A percentile compares a stretch with the other conserved stretches of the same genome.
Conservation (phyloP, 2,329 filamentous ascomycete genomes). For the Cercospora sp. region DNA sequence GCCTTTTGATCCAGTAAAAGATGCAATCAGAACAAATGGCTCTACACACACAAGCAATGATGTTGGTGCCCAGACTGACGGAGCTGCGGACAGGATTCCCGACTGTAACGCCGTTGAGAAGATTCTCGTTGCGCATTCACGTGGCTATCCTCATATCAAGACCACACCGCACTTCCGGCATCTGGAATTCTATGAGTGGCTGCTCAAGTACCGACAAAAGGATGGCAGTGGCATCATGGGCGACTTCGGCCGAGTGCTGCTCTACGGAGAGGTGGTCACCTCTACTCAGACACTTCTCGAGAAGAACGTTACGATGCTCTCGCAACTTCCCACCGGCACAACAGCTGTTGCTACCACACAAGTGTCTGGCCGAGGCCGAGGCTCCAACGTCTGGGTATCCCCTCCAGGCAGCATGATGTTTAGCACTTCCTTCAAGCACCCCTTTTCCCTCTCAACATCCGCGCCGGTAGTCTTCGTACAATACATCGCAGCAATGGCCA, state of each 20-base stretch:
- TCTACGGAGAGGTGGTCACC: constrained; percentile 91
- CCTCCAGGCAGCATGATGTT: constrained; percentile 84
- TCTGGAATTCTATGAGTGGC: constrained; percentile 69
- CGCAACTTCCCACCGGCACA: constrained; percentile 78
- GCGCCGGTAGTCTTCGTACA: constrained; percentile 91
- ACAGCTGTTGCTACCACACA: constrained; percentile 85
- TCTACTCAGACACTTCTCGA: constrained; percentile 93
- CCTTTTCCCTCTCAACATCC: constrained; percentile 66
- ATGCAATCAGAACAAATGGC: constrained; percentile 19
- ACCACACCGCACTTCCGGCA: constrained; percentile 87
- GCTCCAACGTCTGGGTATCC: constrained; percentile 91
- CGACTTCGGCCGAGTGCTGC: constrained; percentile 72
- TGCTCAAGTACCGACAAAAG: constrained; percentile 63
- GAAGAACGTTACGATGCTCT: constrained; percentile 81
- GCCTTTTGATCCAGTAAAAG: constrained; percentile 24
- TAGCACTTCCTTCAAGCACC: constrained; percentile 83
- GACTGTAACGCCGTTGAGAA: constrained; percentile 69
- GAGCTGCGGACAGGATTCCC: constrained; percentile 57
- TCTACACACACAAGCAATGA: constrained; percentile 8
- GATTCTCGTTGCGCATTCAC: constrained; percentile 76
- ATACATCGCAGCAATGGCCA: constrained; percentile 85
- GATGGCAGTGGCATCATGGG: constrained; percentile 51
- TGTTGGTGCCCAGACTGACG: constrained; percentile 36
- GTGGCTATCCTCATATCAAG: constrained; percentile 65
- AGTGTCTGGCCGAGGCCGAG: constrained; percentile 82